Evolutionary conservation across 495 filamentous ascomycete species (phyloP).

Genomic region (Sordaria brevicollis): DNA sequence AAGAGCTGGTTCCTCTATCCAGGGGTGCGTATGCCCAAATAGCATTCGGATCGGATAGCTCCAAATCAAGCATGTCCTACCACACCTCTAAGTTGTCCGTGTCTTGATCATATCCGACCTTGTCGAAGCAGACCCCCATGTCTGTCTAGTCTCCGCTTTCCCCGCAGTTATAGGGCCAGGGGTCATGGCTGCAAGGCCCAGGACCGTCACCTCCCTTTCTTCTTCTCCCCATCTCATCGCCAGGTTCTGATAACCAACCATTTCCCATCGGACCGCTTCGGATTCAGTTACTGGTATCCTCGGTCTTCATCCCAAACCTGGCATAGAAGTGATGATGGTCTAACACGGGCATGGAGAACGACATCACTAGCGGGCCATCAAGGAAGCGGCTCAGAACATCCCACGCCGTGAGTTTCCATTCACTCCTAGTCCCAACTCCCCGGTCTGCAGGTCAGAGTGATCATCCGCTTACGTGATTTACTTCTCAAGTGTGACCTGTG

Average conservation of each 20-base stretch:
- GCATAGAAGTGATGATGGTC: background rate
- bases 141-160: background rate
- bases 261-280: constrained; percentile 12
- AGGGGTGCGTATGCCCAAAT: background rate
- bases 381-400: constrained; percentile 18
- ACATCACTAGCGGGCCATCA: constrained; percentile 1
- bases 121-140: background rate
- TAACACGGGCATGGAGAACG: constrained; percentile 3
- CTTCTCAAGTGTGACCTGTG: constrained; percentile 13
- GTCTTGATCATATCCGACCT: background rate
- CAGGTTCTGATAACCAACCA: background rate
- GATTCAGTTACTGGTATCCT: constrained; percentile 1
- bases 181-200: background rate
- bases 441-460: background rate
- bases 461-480: background rate
- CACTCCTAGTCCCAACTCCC: background rate
- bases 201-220: constrained; percentile 3
- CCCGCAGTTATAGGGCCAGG: background rate
- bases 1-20: no score
- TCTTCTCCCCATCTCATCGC: background rate
- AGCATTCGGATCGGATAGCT: background rate
- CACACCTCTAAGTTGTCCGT: background rate
- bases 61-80: background rate
- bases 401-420: constrained; percentile 15
- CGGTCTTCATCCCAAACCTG: background rate